Evolutionary conservation across 768 basidiomycete genomes (phyloP).

Genomic region (Neoboletus subvelutipes): DNA sequence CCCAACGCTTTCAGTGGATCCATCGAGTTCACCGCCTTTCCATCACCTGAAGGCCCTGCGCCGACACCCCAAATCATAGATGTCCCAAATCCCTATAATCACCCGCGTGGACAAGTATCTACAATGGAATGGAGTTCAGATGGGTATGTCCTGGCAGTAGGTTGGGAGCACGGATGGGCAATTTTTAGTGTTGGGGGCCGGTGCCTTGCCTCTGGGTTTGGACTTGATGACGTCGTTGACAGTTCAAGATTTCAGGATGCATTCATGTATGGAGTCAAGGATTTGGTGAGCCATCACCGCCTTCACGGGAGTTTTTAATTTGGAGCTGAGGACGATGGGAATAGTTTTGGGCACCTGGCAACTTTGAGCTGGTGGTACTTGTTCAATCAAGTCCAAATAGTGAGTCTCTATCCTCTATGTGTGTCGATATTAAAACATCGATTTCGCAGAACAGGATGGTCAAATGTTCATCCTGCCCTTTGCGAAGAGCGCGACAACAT

Average conservation of each 20-base stretch:
- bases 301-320: neutral
- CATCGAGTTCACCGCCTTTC: slow-evolving; percentile 68
- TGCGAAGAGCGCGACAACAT: slow-evolving; percentile 91
- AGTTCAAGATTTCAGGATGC: slow-evolving; percentile 67
- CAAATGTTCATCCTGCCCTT: slow-evolving; percentile 88
- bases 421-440: neutral
- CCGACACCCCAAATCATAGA: slow-evolving; percentile 62
- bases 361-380: slow-evolving; percentile 82
- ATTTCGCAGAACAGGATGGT: slow-evolving; percentile 50
- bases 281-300: slow-evolving; percentile 52
- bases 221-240: slow-evolving; percentile 61
- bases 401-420: slow-evolving; percentile 30
- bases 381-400: slow-evolving; percentile 54
- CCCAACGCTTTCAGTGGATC: slow-evolving; percentile 47
- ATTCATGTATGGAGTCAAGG: slow-evolving; percentile 79
- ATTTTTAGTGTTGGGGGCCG: slow-evolving; percentile 88
- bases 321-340: slow-evolving; percentile 1
- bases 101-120: slow-evolving; percentile 59
- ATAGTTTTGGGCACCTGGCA: slow-evolving; percentile 93
- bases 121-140: slow-evolving; percentile 92
- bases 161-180: slow-evolving; percentile 89
- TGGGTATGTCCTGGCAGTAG: slow-evolving; percentile 92
- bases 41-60: slow-evolving; percentile 54
- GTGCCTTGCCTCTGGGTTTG: slow-evolving; percentile 77
- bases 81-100: slow-evolving; percentile 60